These are phyloP conservation scores for Populus hybrid DNA, from an alignment of 441 rosid genomes.

Conservation along the genomic window DNA sequence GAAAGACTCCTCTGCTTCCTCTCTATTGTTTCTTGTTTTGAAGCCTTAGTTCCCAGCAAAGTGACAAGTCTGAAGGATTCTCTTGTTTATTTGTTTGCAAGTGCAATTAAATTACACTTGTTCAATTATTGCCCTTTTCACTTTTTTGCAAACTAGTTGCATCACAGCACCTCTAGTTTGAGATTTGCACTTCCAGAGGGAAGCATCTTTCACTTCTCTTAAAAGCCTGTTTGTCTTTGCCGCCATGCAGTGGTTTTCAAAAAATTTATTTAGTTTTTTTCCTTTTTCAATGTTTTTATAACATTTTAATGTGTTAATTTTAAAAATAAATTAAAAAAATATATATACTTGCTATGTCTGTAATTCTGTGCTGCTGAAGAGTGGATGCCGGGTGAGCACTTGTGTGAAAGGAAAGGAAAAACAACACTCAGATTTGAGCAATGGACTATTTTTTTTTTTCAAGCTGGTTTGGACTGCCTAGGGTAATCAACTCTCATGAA, in stretches of 20 bases:
- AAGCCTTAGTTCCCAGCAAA: conserved; percentile 37
- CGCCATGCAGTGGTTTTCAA: too few relatives aligned
- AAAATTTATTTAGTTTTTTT: too few relatives aligned
- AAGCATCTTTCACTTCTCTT: conserved; percentile 17
- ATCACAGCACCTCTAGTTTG: conserved; percentile 13
- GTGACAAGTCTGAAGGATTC: conserved; percentile 37
- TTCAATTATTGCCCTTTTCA: conserved; percentile 28
- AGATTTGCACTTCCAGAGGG: conserved; percentile 25
- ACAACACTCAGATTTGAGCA: neutral
- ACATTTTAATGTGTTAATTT: too few relatives aligned
- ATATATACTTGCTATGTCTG: neutral
- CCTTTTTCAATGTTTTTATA: too few relatives aligned
- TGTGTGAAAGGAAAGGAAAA: neutral
- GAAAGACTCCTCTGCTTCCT: conserved; percentile 23
- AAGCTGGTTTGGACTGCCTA: neutral
- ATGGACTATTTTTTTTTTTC: neutral
- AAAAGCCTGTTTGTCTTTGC: too few relatives aligned
- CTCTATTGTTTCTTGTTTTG: conserved; percentile 28
- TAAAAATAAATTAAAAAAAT: too few relatives aligned
- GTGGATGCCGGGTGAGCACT: neutral
- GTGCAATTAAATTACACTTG: conserved; percentile 8
- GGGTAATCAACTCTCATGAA: neutral
- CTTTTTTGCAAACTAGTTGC: conserved; percentile 30
- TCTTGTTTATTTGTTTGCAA: conserved; percentile 36
- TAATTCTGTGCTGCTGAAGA: neutral